Percentiles rank a stretch among this genome's conserved stretches.
Conservation (phyloP, 148 eudicot species). For the Vaccinium darrowii region DNA sequence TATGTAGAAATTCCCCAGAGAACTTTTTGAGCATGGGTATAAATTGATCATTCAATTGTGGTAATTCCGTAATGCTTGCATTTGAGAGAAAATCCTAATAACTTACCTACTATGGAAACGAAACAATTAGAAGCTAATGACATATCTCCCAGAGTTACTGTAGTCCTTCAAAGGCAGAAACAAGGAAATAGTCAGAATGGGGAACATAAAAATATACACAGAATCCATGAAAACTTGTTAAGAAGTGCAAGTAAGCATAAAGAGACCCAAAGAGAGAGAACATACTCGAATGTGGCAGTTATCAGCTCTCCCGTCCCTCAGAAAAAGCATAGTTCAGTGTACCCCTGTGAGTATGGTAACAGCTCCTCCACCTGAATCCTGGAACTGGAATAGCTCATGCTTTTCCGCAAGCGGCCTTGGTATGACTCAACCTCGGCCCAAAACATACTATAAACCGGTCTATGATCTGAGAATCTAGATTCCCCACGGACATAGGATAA, state of each 20-base stretch:
- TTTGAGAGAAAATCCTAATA: not conserved
- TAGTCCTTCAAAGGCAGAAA: not conserved
- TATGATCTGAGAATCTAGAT: slow-evolving; percentile 85
- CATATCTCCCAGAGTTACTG: not conserved
- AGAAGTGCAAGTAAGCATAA: not conserved
- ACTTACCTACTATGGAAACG: not conserved
- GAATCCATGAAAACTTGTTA: not conserved
- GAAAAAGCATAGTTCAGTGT: slow-evolving; percentile 89
- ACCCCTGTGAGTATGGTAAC: slow-evolving; percentile 77
- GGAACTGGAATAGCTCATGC: slow-evolving; percentile 70
- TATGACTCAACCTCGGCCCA: slow-evolving; percentile 89
- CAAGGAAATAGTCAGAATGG: not conserved
- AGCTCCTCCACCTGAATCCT: slow-evolving; percentile 74
- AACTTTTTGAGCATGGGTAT: not conserved
- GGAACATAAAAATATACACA: not conserved
- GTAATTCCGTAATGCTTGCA: not conserved
- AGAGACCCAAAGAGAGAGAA: slow-evolving; percentile 3
- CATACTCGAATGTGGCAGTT: slow-evolving; percentile 25
- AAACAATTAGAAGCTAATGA: not conserved
- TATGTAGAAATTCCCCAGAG: not conserved
- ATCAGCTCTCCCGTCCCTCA: slow-evolving; percentile 23
- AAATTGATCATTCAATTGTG: not conserved
- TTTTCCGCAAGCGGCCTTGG: slow-evolving; percentile 65
- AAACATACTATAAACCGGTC: slow-evolving; percentile 80
- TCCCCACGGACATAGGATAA: slow-evolving; percentile 83